Evolutionary conservation across 75 land plant species (phyloP), one percentile per base, ranked within the genome.

Genomic region (Selaginella tamariscina): DNA sequence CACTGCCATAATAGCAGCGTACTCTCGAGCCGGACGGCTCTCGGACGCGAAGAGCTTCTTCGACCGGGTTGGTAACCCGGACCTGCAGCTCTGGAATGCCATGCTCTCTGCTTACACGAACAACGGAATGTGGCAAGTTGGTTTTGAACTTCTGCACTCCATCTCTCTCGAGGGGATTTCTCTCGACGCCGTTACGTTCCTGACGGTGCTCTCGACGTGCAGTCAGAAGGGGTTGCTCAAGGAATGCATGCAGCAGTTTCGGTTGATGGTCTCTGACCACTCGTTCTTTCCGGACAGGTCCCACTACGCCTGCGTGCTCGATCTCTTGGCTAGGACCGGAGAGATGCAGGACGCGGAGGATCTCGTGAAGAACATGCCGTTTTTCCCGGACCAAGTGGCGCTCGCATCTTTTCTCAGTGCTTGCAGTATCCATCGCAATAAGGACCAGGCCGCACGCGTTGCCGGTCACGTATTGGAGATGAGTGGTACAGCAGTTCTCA

Each of bases 391-490:
- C 49, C 11, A 39, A 39, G 49, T 39, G 49, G 49, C 5, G 49
- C 49, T 39, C 49, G 49, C 49, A 39, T 39, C 49, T 39, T 39
- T 39, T 5, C 49, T 39, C 49, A 39, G 49, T 39, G 49, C 49
- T 39, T 39, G 49, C 49, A 15, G 49, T 39, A 5, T 39, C 5
- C 49, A 39, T 39, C 49, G 49, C 15, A 15, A 39, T 15, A 15
- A 5, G 11, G 49, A 39, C 49, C 49, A 39, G 49, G 49, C 49
- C 49, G 49, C 49, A 39, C 49, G 49, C 11, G 49, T 15, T 5
- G 49, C 49, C 49, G 49, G 49, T 5, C 5, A 15, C 49, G 49
- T 39, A 39, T n/a, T n/a, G n/a, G n/a, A n/a, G n/a, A n/a, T n/a
- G n/a, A n/a, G n/a, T n/a, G n/a, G n/a, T n/a, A n/a, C n/a, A n/a